These are phyloP conservation scores for Neopestalotiopsis clavispora DNA, from an alignment of 2,329 filamentous ascomycete genomes.

Conservation along the genomic window DNA sequence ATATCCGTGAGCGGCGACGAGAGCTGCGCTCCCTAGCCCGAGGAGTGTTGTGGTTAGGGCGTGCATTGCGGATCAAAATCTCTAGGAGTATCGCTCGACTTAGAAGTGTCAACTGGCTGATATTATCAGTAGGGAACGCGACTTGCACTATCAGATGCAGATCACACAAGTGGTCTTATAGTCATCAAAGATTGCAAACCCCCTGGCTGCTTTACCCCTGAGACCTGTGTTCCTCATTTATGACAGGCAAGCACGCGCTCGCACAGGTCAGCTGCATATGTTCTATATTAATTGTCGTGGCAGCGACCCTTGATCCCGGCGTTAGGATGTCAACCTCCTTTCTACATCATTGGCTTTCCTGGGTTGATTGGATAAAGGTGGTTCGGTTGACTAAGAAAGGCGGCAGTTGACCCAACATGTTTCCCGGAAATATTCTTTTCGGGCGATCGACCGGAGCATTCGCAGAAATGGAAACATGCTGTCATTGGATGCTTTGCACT, in stretches of 20 bases:
- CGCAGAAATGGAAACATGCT: conserved; percentile 13
- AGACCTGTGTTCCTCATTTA: not conserved
- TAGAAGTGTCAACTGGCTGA: not conserved
- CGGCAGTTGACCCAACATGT: conserved; percentile 14
- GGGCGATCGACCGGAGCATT: not conserved
- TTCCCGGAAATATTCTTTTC: not conserved
- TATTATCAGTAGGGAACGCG: not conserved
- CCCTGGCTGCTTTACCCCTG: not conserved
- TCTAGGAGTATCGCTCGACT: not conserved
- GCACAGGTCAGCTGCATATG: not conserved
- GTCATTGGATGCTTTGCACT: not conserved
- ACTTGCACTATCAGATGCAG: not conserved
- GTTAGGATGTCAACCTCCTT: not conserved
- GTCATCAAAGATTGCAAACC: not conserved
- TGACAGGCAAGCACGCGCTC: not conserved
- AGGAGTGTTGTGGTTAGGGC: conserved; percentile 32
- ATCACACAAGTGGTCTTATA: not conserved
- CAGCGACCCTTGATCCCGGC: not conserved
- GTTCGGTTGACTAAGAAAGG: not conserved
- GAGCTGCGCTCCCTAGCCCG: conserved; percentile 35
- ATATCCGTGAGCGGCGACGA: conserved; percentile 54
- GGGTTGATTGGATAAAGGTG: not conserved
- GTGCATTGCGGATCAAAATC: not conserved
- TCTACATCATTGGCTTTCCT: conserved; percentile 4
- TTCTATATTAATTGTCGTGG: conserved; percentile 8